Evolutionary conservation across 306 rosid species (phyloP).

Genomic region (Vigna mungo): DNA sequence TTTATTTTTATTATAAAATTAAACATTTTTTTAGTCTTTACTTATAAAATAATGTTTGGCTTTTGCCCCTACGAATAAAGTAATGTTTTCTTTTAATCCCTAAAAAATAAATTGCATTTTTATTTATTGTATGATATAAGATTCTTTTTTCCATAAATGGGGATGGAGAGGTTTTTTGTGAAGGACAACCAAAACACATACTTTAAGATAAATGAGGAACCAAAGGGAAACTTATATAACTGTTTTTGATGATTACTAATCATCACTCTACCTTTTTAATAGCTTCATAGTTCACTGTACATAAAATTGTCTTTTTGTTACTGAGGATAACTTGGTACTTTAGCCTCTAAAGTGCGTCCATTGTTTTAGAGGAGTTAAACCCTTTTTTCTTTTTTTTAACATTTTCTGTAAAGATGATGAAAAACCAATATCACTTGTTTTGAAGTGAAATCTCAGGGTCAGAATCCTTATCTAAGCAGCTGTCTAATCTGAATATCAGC

Average conservation of each 20-base stretch:
- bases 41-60: background rate
- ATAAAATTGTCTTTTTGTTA: background rate
- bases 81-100: too few species aligned
- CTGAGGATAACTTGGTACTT: background rate
- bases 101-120: too few species aligned
- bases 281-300: background rate
- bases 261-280: background rate
- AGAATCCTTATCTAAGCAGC: background rate
- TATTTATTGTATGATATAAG: too few species aligned
- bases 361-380: background rate
- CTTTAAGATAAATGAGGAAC: background rate
- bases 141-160: background rate
- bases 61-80: too few species aligned
- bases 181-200: background rate
- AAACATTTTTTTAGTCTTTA: background rate
- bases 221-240: background rate
- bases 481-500: background rate
- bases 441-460: background rate
- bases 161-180: background rate
- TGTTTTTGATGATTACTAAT: background rate
- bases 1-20: background rate
- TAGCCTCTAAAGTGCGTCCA: background rate
- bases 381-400: background rate
- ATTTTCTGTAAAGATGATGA: constrained; percentile 2
- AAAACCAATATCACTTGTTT: constrained; percentile 1